Percentiles rank a stretch among this genome's conserved stretches.
phyloP scores from a whole-genome alignment of 176 grass and related monocot genomes.

The Carex myosuroides region DNA sequence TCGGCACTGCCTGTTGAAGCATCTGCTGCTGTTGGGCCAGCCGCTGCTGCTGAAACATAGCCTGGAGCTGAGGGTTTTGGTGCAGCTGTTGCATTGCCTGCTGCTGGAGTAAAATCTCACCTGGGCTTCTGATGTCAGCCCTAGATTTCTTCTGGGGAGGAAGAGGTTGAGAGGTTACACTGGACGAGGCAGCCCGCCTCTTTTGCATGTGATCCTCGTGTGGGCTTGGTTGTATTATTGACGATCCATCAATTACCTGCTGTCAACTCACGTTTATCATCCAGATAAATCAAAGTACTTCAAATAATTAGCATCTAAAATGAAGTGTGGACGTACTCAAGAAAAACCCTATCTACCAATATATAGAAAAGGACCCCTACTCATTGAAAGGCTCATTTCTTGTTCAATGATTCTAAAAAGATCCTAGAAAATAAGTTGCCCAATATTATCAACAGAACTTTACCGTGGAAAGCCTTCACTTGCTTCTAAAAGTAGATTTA shows the following conservation, averaged over 20 bases:
- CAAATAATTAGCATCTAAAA: background rate
- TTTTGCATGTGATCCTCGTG: conserved; percentile 73
- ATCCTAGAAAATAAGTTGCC: background rate
- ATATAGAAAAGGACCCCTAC: background rate
- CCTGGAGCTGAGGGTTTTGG: conserved; percentile 71
- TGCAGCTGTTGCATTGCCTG: conserved; percentile 61
- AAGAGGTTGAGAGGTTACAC: conserved; percentile 75
- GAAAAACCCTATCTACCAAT: background rate
- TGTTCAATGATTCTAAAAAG: background rate
- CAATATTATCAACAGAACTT: background rate
- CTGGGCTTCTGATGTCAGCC: conserved; percentile 50
- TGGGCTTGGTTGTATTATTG: conserved; percentile 72
- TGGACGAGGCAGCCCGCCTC: conserved; percentile 46
- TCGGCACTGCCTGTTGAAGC: conserved; percentile 47
- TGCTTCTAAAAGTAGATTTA: background rate
- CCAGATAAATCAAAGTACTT: background rate
- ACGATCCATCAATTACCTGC: conserved; percentile 62
- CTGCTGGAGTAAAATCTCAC: conserved; percentile 49
- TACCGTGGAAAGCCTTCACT: background rate
- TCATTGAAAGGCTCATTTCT: background rate
- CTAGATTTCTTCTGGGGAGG: conserved; percentile 78
- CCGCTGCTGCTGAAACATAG: conserved; percentile 69
- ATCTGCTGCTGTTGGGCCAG: conserved; percentile 39
- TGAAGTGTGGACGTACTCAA: background rate
- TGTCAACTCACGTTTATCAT: background rate